Base-by-base conservation (phyloP, 164 flowering plant species). In the Paratinospora sagittata region DNA sequence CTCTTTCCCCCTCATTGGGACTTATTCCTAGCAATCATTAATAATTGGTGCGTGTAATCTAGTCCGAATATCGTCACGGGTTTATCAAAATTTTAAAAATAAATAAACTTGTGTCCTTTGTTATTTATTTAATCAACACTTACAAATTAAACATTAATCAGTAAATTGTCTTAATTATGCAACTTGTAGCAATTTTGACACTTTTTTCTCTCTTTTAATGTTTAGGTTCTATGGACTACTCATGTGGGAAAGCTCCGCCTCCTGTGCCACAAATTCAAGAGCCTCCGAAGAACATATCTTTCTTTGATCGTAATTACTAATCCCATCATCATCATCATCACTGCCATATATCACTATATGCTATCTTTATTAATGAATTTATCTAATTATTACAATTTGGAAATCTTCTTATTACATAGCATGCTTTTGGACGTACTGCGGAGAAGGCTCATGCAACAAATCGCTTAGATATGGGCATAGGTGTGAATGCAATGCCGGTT, bases 391-490 rank as follows among this genome's bases (percentile, higher is more conserved):
- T 3, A 19, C 14, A 43, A 7, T 68, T 71, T 72, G n/a, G n/a
- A 9, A 13, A 14, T 36, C 41, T 37, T 36, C 37, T 3, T 58
- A n/a, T n/a, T n/a, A n/a, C n/a, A n/a, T n/a, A 88, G 90, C 90
- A 77, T 88, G 92, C 79, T 80, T 80, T 57, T 88, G 89, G 88
- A 66, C 64, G 6, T 86, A 88, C 61, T 88, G 88, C 77, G 88
- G 88, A 72, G 84, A 82, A 72, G 90, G 92, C 12, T 72, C 78
- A 4, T 88, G 90, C 80, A 72, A 36, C 19, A 72, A 66, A 62
- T 77, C 75, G 0, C 5, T 39, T 12, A 73, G 78, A 27, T 74
- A 81, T 45, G 72, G 45, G 1, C 79, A 81, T 52, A 63, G 33
- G 6, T 88, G 91, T 49, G 63, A 82, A 37, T 88, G 91, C 85